Percentiles rank a stretch among this genome's conserved stretches.
phyloP scores from a whole-genome alignment of 148 eudicot species.

The Camellia japonica region DNA sequence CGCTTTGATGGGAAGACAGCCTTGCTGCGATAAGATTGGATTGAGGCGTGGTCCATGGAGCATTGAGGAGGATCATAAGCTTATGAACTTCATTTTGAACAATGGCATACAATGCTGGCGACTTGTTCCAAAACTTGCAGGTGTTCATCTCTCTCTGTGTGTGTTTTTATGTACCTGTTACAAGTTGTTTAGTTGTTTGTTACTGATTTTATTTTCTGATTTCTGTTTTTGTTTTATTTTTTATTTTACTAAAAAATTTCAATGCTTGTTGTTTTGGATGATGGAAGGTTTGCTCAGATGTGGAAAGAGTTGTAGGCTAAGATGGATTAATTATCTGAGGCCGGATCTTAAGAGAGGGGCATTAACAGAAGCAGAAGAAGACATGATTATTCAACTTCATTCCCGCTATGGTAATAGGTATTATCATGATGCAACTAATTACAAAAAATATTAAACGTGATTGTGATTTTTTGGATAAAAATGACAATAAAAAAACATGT shows the following conservation, averaged over 20 bases:
- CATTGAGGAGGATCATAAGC: slow-evolving; percentile 43
- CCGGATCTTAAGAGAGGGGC: slow-evolving; percentile 57
- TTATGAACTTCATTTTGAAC: slow-evolving; percentile 43
- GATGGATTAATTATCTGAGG: slow-evolving; percentile 47
- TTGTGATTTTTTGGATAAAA: too few relatives aligned
- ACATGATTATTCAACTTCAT: slow-evolving; percentile 49
- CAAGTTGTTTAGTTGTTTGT: too few relatives aligned
- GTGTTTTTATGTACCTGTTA: not conserved
- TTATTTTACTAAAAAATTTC: not conserved
- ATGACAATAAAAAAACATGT: too few relatives aligned
- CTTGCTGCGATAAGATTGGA: slow-evolving; percentile 47
- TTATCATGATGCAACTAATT: not conserved
- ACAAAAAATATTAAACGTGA: too few relatives aligned
- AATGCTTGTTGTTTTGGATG: not conserved
- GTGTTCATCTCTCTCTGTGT: slow-evolving; percentile 12
- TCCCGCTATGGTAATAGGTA: slow-evolving; percentile 48
- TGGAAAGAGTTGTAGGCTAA: slow-evolving; percentile 49
- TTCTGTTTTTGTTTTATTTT: too few relatives aligned
- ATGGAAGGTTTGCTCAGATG: slow-evolving; percentile 44
- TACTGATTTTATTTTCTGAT: too few relatives aligned
- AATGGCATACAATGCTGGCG: slow-evolving; percentile 55
- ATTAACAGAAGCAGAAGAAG: slow-evolving; percentile 44
- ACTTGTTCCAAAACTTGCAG: slow-evolving; percentile 47
- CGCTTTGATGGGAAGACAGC: slow-evolving; percentile 38
- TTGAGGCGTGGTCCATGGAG: slow-evolving; percentile 52